Percentiles rank a stretch among this genome's conserved stretches.
Evolutionary conservation across 805 yeast genomes (phyloP).

Genomic region (Candida berthetii): DNA sequence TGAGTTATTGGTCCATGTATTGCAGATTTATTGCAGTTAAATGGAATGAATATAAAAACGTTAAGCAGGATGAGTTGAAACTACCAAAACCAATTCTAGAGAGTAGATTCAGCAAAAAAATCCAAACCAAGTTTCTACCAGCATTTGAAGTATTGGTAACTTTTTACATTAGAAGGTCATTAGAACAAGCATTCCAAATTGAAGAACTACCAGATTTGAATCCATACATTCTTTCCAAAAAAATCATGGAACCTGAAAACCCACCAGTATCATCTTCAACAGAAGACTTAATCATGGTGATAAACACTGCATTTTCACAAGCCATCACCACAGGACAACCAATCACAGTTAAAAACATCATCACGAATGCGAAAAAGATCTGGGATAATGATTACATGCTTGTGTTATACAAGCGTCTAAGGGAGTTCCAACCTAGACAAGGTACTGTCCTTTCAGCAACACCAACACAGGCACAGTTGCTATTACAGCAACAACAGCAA

Average conservation of each 20-base stretch:
- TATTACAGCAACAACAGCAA: slow-evolving; percentile 5
- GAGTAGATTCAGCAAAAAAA: slow-evolving; percentile 51
- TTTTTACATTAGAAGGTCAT: slow-evolving; percentile 68
- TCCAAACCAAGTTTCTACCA: slow-evolving; percentile 46
- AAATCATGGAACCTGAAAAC: slow-evolving; percentile 37
- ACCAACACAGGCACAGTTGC: slow-evolving; percentile 10
- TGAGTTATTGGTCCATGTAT: slow-evolving; percentile 84
- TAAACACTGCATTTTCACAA: slow-evolving; percentile 61
- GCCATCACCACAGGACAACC: slow-evolving; percentile 68
- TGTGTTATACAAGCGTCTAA: slow-evolving; percentile 42
- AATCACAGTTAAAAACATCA: slow-evolving; percentile 44
- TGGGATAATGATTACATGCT: slow-evolving; percentile 60
- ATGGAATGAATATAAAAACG: slow-evolving; percentile 45
- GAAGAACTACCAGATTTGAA: slow-evolving; percentile 69
- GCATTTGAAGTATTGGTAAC: slow-evolving; percentile 58
- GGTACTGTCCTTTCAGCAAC: slow-evolving; percentile 21
- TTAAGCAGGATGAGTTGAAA: slow-evolving; percentile 19
- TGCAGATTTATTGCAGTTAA: slow-evolving; percentile 64
- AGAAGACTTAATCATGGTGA: slow-evolving; percentile 75
- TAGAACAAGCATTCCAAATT: slow-evolving; percentile 73
- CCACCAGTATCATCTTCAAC: slow-evolving; percentile 77
- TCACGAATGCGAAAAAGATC: slow-evolving; percentile 49
- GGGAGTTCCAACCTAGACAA: slow-evolving; percentile 35
- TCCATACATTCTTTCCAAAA: slow-evolving; percentile 21
- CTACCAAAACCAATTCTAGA: slow-evolving; percentile 47